Conservation (phyloP, 192 early-diverging fungal genomes). For the Entomortierella chlamydospora region DNA sequence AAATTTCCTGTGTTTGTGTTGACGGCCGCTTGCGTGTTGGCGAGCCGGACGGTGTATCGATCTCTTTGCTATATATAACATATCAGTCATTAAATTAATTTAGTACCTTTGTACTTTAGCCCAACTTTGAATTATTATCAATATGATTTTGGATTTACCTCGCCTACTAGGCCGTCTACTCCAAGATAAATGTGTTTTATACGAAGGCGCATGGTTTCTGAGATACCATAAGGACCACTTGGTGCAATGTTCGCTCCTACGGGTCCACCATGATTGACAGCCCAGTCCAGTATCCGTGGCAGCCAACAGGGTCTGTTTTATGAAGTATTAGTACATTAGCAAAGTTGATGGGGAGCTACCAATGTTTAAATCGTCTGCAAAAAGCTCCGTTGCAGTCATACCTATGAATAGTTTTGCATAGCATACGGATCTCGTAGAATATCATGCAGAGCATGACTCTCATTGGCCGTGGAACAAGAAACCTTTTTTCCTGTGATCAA, state of each 20-base stretch:
- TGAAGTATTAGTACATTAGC: background rate
- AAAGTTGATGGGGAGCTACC: too few relatives aligned
- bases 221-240: conserved; percentile 10
- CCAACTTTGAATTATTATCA: background rate
- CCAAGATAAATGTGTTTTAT: conserved; percentile 39
- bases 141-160: too few relatives aligned
- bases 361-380: background rate
- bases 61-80: conserved; percentile 29
- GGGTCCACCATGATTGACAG: conserved; percentile 35
- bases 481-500: conserved; percentile 54
- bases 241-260: conserved; percentile 17
- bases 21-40: background rate
- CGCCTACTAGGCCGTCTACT: conserved; percentile 53
- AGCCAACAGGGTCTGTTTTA: conserved; percentile 60
- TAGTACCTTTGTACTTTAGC: too few relatives aligned
- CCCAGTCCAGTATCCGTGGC: conserved; percentile 62
- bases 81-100: too few relatives aligned
- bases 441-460: conserved; percentile 62
- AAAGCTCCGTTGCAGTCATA: conserved; percentile 13
- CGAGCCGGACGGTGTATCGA: conserved; percentile 17
- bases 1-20: background rate
- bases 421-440: conserved; percentile 65
- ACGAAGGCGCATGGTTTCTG: conserved; percentile 43
- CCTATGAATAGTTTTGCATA: conserved; percentile 67
- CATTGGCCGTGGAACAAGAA: conserved; percentile 60